Conservation (phyloP, 176 grass and related monocot species). For the Eragrostis nindensis region DNA sequence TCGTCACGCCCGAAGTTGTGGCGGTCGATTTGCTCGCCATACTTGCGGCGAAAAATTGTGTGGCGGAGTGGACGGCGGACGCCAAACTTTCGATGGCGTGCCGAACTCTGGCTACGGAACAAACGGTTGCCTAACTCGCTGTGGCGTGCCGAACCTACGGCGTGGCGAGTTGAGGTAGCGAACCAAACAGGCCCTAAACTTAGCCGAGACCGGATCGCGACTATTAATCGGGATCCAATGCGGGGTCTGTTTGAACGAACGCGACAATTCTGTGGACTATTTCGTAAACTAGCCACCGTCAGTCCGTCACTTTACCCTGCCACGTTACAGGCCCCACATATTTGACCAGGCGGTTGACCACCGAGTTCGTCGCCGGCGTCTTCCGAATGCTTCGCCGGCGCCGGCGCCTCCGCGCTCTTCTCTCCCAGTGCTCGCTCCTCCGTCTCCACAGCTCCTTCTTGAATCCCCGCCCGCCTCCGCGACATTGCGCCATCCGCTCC, state of each 20-base stretch:
- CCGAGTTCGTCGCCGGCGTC: background rate
- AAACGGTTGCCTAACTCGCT: too few species aligned
- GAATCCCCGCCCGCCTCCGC: background rate
- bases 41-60: too few species aligned
- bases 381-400: background rate
- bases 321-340: background rate
- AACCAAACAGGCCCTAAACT: too few species aligned
- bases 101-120: too few species aligned
- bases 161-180: too few species aligned
- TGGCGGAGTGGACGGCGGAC: too few species aligned
- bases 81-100: too few species aligned
- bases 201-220: too few species aligned
- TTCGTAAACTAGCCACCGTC: background rate
- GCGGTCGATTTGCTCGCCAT: too few species aligned
- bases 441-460: background rate
- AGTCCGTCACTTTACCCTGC: too few species aligned
- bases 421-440: background rate
- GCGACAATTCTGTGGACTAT: background rate
- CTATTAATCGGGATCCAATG: background rate
- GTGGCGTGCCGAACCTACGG: too few species aligned
- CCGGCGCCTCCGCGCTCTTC: constrained; percentile 8
- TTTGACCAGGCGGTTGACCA: background rate
- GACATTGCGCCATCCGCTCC: constrained; percentile 12
- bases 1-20: too few species aligned
- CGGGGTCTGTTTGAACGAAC: background rate